These are phyloP conservation scores for Tuber indicum DNA, from an alignment of 495 filamentous ascomycete species.

Conservation along the genomic window DNA sequence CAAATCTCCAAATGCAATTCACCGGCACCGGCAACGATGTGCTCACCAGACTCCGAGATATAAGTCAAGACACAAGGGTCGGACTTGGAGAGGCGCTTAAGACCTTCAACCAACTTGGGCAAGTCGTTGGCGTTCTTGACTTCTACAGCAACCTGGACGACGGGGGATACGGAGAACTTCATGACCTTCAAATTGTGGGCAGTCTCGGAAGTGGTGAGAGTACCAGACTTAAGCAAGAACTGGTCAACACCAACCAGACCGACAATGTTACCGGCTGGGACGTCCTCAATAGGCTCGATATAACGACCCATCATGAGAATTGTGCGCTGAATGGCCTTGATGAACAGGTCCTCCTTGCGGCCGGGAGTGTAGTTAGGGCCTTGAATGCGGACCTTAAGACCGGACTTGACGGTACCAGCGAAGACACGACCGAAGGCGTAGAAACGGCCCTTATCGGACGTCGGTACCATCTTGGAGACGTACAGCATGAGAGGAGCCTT, in stretches of 20 bases:
- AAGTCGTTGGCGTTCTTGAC: constrained; percentile 99
- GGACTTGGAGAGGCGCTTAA: constrained; percentile 99
- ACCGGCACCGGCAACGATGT: constrained; percentile 98
- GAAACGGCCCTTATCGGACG: constrained; percentile 99
- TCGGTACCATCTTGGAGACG: constrained; percentile 99
- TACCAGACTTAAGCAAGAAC: constrained; percentile 99
- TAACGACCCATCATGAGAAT: constrained; percentile 99
- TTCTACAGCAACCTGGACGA: constrained; percentile 97
- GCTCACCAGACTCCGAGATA: constrained; percentile 89
- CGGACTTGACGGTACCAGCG: constrained; percentile 91
- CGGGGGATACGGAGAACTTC: constrained; percentile 99
- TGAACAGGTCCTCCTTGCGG: constrained; percentile 97
- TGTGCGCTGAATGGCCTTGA: constrained; percentile 99
- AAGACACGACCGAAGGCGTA: constrained; percentile 99
- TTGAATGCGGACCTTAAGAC: constrained; percentile 99
- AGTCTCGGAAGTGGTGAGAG: constrained; percentile 90
- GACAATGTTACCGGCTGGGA: constrained; percentile 98
- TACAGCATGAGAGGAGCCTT: constrained; percentile 99
- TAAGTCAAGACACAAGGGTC: constrained; percentile 92
- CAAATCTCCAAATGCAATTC: constrained; percentile 99
- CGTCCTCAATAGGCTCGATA: constrained; percentile 98
- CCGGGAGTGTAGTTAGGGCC: constrained; percentile 97
- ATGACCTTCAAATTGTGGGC: constrained; percentile 99
- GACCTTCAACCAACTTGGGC: constrained; percentile 98
- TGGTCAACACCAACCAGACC: constrained; percentile 99